phyloP scores from a whole-genome alignment of 768 basidiomycete species.

The Tephrocybe rancida region DNA sequence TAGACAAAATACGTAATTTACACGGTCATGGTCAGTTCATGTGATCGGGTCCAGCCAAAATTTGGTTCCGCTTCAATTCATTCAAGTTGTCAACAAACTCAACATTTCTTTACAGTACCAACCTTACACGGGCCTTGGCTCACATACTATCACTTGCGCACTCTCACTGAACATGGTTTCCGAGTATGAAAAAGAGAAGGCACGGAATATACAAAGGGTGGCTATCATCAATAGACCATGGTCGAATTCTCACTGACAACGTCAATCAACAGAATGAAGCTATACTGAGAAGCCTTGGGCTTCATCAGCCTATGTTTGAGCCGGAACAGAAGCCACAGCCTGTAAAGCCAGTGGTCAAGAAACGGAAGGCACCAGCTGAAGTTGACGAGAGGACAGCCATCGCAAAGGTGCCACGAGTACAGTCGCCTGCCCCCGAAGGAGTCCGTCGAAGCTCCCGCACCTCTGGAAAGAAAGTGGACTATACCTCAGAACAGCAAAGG shows the following conservation, averaged over 20 bases:
- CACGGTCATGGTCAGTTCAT: constrained; percentile 22
- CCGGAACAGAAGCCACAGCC: constrained; percentile 43
- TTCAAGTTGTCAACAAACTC: too few relatives aligned
- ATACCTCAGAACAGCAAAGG: constrained; percentile 44
- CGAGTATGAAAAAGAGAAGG: constrained; percentile 35
- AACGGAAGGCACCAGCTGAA: constrained; percentile 39
- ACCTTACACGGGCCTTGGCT: too few relatives aligned
- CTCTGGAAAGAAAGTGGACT: constrained; percentile 58
- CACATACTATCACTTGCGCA: background rate
- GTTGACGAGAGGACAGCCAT: constrained; percentile 21
- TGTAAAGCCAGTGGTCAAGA: constrained; percentile 32
- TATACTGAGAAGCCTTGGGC: constrained; percentile 42
- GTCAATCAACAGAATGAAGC: constrained; percentile 37
- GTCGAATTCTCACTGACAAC: background rate
- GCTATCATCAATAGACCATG: background rate
- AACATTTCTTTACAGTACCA: too few relatives aligned
- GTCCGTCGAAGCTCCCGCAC: constrained; percentile 72
- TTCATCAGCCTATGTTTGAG: constrained; percentile 51
- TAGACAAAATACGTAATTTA: background rate
- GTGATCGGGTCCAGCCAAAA: constrained; percentile 10
- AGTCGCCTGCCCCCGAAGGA: constrained; percentile 23
- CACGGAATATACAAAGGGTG: constrained; percentile 35
- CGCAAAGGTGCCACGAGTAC: constrained; percentile 32
- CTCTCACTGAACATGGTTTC: constrained; percentile 22
- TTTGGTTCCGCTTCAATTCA: background rate